Conservation (phyloP, 75 land plant species). For the Cupressus sempervirens region DNA sequence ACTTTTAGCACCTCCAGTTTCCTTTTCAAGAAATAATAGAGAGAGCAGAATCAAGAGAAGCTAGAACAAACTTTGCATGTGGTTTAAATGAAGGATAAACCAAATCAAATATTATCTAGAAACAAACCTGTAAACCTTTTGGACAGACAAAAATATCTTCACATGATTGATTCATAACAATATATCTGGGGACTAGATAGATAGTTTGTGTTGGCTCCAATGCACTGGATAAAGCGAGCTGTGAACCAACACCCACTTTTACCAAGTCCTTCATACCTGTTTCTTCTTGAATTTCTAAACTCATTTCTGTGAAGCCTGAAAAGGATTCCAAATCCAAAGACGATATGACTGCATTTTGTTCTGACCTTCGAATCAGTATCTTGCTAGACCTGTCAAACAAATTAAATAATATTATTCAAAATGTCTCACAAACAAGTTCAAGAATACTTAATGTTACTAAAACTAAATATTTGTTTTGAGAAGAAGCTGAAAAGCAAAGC, state of each 20-base stretch:
- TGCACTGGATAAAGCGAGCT: slow-evolving; percentile 23
- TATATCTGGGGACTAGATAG: slow-evolving; percentile 59
- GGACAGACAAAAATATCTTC: slow-evolving; percentile 63
- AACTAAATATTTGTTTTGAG: neutral
- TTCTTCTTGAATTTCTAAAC: slow-evolving; percentile 32
- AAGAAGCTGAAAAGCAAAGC: neutral
- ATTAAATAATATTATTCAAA: slow-evolving; percentile 9
- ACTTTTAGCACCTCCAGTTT: slow-evolving; percentile 36
- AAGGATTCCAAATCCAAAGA: slow-evolving; percentile 64
- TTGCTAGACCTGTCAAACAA: slow-evolving; percentile 49
- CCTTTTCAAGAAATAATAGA: slow-evolving; percentile 32
- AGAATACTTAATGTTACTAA: neutral
- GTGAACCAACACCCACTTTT: slow-evolving; percentile 65
- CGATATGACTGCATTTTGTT: slow-evolving; percentile 38
- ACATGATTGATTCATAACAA: slow-evolving; percentile 63
- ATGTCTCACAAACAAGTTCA: neutral
- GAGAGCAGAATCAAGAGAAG: neutral
- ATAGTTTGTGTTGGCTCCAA: slow-evolving; percentile 58
- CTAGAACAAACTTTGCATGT: slow-evolving; percentile 1
- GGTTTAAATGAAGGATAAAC: neutral
- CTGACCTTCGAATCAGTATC: slow-evolving; percentile 35
- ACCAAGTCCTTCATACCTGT: slow-evolving; percentile 24
- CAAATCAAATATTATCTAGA: slow-evolving; percentile 1
- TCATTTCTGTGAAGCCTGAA: slow-evolving; percentile 76
- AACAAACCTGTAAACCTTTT: slow-evolving; percentile 64